Evolutionary conservation across 495 filamentous ascomycete genomes (phyloP).

Genomic region (Cudoniella acicularis): DNA sequence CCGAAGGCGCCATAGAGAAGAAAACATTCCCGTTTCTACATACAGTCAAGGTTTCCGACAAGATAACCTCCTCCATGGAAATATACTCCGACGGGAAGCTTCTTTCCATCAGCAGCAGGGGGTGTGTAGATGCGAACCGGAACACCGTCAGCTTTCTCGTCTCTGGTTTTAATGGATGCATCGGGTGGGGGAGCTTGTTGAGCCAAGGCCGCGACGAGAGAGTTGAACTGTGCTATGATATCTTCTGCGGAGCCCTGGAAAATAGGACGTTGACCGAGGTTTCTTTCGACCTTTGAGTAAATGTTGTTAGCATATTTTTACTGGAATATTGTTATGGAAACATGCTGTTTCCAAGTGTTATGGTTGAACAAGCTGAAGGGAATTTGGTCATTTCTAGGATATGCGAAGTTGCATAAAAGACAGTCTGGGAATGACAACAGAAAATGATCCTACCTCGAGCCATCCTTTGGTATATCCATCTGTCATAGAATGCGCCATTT

Average conservation of each 20-base stretch:
- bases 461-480: conserved; percentile 8
- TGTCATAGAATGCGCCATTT: conserved; percentile 3
- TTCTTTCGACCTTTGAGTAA: conserved; percentile 2
- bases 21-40: not conserved
- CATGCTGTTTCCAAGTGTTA: no score
- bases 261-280: not conserved
- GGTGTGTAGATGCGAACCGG: conserved; percentile 11
- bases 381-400: not conserved
- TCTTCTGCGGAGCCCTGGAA: conserved; percentile 1
- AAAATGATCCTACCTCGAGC: conserved; percentile 8
- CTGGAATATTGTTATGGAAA: not conserved
- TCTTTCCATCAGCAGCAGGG: conserved; percentile 1
- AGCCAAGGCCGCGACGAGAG: conserved; percentile 5
- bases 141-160: conserved; percentile 7
- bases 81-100: conserved; percentile 18
- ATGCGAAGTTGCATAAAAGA: not conserved
- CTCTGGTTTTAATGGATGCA: not conserved
- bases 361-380: no score
- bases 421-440: not conserved
- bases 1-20: not conserved
- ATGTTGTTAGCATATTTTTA: not conserved
- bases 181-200: conserved; percentile 9
- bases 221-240: conserved; percentile 10
- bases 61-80: conserved; percentile 28
- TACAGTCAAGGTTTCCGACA: conserved; percentile 21